A percentile compares a stretch with the other conserved stretches of the same genome.
These are phyloP conservation scores for Rhodotorula sp. DNA, from an alignment of 1,284 basidiomycete species.

Conservation along the genomic window DNA sequence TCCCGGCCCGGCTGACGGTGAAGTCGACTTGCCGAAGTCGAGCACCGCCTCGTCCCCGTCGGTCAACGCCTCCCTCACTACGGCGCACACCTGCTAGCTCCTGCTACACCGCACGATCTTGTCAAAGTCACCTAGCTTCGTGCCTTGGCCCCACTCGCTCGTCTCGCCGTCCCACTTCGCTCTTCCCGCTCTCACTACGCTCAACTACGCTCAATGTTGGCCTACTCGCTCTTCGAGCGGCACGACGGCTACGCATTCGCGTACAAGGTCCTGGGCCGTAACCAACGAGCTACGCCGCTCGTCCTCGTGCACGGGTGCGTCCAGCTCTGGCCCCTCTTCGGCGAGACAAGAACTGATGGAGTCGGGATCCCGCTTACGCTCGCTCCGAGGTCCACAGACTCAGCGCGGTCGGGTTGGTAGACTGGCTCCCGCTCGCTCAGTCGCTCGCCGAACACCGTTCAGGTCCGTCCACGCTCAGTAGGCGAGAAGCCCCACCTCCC, in stretches of 20 bases:
- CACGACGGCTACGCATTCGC: conserved; percentile 27
- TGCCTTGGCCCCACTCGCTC: too few species aligned
- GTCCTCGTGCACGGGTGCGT: conserved; percentile 40
- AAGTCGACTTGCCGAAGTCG: too few species aligned
- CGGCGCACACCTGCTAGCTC: too few species aligned
- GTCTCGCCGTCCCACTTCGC: too few species aligned
- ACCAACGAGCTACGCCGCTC: conserved; percentile 14
- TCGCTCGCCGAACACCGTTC: conserved; percentile 18
- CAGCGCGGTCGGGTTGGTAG: conserved; percentile 37
- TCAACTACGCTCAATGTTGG: neutral
- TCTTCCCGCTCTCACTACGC: too few species aligned
- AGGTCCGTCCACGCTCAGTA: conserved; percentile 3
- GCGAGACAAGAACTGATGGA: neutral
- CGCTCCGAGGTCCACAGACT: conserved; percentile 2
- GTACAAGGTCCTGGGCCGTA: conserved; percentile 35
- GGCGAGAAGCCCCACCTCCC: neutral
- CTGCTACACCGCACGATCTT: too few species aligned
- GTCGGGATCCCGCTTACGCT: neutral
- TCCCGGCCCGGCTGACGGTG: too few species aligned
- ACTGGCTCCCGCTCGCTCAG: conserved; percentile 38
- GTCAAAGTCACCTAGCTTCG: neutral
- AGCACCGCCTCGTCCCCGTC: too few species aligned
- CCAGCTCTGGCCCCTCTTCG: too few species aligned
- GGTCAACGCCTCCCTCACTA: too few species aligned
- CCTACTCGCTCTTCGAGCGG: conserved; percentile 21